Base-by-base conservation (phyloP, 345 rosid genomes). In the Moricandia moricandioides region DNA sequence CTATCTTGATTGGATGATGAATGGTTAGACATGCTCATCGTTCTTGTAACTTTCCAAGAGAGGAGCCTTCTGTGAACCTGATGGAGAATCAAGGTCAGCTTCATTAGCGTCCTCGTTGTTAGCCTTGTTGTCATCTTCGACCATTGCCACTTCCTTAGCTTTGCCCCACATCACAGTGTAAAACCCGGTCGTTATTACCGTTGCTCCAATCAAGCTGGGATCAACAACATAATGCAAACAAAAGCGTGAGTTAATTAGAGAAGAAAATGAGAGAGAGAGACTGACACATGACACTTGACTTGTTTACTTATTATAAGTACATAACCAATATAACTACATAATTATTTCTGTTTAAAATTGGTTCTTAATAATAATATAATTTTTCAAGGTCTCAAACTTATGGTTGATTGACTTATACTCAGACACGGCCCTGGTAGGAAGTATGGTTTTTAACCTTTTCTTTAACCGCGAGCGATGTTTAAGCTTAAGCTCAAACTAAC, bases 121-220 rank as follows among this genome's bases (percentile, higher is more conserved):
- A 51, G 63, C 62, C 65, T 27, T 71, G 6, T 40, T 79, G 55
- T 2, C 69, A 12, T 83, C 96, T 60, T 85, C 92, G 30, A 34
- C 78, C 62, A 83, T 63, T 26, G 82, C 90, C 17, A 47, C 71
- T 75, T 93, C 94, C 70, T 86, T 89, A 5, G 86, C 78, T 80
- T 93, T 91, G 8, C 98, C 97, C 98, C 98, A 93, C 86, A 93
- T 87, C 13, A 91, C 92, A 1, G 87, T 87, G 57, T 91, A 91
- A 69, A 93, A 93, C 43, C 98, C 97, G 0, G 86, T 37, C 1
- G 97, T 84, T 77, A 93, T 89, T 17, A 86, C 79, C 1, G 84
- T 81, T 62, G 96, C 96, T 27, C 97, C 98, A 2, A 89, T 78
- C 12, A 91, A 70, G 65, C 98, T 90, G 85, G 43, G 5, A 51